Conservation (phyloP, 2,329 filamentous ascomycete genomes). For the Aureobasidium lini region DNA sequence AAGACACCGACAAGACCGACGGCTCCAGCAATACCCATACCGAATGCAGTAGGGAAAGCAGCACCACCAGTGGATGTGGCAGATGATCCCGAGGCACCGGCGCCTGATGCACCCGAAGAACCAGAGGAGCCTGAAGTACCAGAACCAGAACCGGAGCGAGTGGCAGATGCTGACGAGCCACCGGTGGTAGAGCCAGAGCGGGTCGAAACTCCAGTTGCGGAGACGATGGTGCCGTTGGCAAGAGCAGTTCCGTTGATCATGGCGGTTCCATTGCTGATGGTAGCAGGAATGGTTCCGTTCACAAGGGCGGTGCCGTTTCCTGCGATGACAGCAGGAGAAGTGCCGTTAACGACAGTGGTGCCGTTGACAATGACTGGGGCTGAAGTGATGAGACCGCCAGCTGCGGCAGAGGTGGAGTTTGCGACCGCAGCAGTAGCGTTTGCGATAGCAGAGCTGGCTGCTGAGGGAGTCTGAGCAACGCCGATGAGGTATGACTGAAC, state of each 20-base stretch:
- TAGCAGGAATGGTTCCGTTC: background rate
- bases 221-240: conserved; percentile 11
- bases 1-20: conserved; percentile 37
- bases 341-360: conserved; percentile 7
- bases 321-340: conserved; percentile 6
- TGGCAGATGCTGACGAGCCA: conserved; percentile 5
- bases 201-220: background rate
- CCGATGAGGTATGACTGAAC: conserved; percentile 36
- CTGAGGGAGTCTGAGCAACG: conserved; percentile 15
- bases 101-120: background rate
- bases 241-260: conserved; percentile 14
- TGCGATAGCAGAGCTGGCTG: conserved; percentile 19
- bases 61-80: conserved; percentile 21
- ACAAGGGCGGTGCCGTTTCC: conserved; percentile 16
- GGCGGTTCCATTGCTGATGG: background rate
- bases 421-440: conserved; percentile 15
- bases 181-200: background rate
- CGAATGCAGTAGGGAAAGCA: conserved; percentile 31
- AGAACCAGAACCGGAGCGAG: conserved; percentile 8
- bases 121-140: no score
- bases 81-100: conserved; percentile 14
- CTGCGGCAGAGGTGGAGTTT: conserved; percentile 16
- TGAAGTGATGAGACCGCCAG: conserved; percentile 13
- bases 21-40: conserved; percentile 33
- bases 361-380: conserved; percentile 10